A percentile compares a stretch with the other conserved stretches of the same genome.
These are phyloP conservation scores for Nakaseomyces sp. DNA, from an alignment of 1,139 yeast genomes.

Conservation along the genomic window DNA sequence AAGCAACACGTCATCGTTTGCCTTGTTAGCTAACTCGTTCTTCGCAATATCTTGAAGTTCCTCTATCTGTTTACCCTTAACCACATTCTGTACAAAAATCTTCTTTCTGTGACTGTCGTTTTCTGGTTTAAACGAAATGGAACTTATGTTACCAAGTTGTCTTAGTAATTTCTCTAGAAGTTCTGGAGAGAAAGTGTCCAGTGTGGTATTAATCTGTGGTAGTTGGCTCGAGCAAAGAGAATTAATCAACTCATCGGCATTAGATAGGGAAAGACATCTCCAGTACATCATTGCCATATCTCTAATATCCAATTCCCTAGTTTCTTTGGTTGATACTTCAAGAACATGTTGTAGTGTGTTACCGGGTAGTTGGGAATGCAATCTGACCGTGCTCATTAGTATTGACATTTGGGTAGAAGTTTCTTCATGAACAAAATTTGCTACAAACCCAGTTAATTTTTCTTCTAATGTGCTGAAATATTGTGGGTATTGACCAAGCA, in stretches of 20 bases:
- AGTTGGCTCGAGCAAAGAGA: conserved; percentile 38
- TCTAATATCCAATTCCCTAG: conserved; percentile 86
- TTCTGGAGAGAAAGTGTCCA: conserved; percentile 60
- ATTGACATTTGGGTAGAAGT: conserved; percentile 67
- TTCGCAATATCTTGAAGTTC: conserved; percentile 74
- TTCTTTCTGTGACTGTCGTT: conserved; percentile 41
- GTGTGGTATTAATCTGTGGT: conserved; percentile 65
- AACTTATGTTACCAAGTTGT: conserved; percentile 80
- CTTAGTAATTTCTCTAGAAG: conserved; percentile 57
- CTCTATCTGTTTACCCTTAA: conserved; percentile 50
- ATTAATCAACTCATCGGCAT: conserved; percentile 22
- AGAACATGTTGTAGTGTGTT: conserved; percentile 60
- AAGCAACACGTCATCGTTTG: conserved; percentile 70
- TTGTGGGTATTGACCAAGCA: conserved; percentile 79
- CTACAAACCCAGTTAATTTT: conserved; percentile 43
- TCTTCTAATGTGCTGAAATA: conserved; percentile 49
- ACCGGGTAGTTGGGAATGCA: conserved; percentile 38
- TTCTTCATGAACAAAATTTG: conserved; percentile 62
- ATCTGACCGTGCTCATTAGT: conserved; percentile 70
- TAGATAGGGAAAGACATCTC: conserved; percentile 71
- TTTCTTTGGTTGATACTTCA: conserved; percentile 67
- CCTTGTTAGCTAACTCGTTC: conserved; percentile 58
- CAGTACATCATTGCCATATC: conserved; percentile 93
- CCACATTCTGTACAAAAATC: conserved; percentile 27
- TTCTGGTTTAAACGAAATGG: conserved; percentile 84